Evolutionary conservation across 2,329 filamentous ascomycete species (phyloP), one percentile per base, ranked within the genome.

Genomic region (Apiospora arundinis): DNA sequence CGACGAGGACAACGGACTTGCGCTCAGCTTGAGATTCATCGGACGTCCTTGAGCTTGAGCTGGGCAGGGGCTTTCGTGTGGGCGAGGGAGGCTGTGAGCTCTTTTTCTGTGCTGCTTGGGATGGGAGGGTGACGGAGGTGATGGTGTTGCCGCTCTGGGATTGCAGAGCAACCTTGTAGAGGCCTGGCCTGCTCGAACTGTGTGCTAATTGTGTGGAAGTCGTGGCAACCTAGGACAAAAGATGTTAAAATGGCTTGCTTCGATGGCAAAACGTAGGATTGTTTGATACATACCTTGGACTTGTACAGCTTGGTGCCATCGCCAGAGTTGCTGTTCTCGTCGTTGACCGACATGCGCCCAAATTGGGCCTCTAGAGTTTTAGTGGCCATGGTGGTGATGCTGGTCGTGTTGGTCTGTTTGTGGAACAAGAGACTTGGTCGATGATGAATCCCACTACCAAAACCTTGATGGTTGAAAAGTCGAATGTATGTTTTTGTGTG

Each of bases 331-430:
- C 94, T 92, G 79, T 95, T 97, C 83, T 97, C 95, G 79, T 98
- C 95, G 77, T 93, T 92, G 74, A 98, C 93, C 25, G 93, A 92
- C 84, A 98, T 90, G 82, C 92, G 92, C 90, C 97, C 95, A 79
- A 98, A 94, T 77, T 93, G 93, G 83, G 93, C 87, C 84, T 98
- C 95, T 66, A 98, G 87, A 69, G 90, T 91, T 76, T 93, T 90
- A 72, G 93, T 89, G 74, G 95, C 90, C 93, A 95, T 91, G 72
- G 74, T 76, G 46, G 32, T 37, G 46, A 16, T 63, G 14, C 4
- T 63, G 28, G 18, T 60, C 52, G 12, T 4, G 18, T 14, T 37
- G 18, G 56, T 21, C 56, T 21, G 56, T 40, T 2, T 37, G 7
- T 63, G 32, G 56, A n/a, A 63, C 32, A 11, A n/a, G 56, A 63